Conservation (phyloP, 768 basidiomycete genomes). For the Amanita polypyramis region DNA sequence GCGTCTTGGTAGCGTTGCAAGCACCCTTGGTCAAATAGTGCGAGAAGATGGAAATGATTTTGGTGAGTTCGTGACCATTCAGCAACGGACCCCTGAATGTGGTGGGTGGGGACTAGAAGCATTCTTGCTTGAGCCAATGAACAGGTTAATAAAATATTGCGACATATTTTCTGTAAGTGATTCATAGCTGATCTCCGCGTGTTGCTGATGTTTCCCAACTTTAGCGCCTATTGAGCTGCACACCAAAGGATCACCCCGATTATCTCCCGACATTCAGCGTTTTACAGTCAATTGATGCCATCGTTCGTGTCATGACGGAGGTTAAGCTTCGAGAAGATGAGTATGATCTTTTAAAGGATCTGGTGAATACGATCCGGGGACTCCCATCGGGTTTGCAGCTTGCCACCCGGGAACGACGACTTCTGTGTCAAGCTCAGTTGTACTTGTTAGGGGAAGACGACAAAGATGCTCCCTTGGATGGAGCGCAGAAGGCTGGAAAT, state of each 20-base stretch:
- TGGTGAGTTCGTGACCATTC: conserved; percentile 74
- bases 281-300: conserved; percentile 54
- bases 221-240: conserved; percentile 61
- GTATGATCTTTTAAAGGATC: conserved; percentile 60
- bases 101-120: conserved; percentile 54
- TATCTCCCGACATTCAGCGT: conserved; percentile 58
- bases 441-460: conserved; percentile 16
- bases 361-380: conserved; percentile 50
- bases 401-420: conserved; percentile 60
- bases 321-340: conserved; percentile 84
- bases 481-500: background rate
- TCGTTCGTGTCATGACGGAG: conserved; percentile 72
- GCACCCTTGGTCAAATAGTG: conserved; percentile 38
- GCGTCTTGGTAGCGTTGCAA: conserved; percentile 49
- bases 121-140: conserved; percentile 68
- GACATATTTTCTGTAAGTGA: conserved; percentile 60
- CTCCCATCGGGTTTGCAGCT: conserved; percentile 43
- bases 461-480: conserved; percentile 22
- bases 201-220: conserved; percentile 5
- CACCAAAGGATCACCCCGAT: conserved; percentile 61
- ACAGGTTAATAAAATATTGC: conserved; percentile 61
- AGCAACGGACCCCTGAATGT: conserved; percentile 43
- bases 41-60: conserved; percentile 55
- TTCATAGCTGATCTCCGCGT: background rate
- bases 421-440: conserved; percentile 60